Evolutionary conservation across 371 early-diverging fungal species (phyloP).

Genomic region (Enterocytospora artemiae): DNA sequence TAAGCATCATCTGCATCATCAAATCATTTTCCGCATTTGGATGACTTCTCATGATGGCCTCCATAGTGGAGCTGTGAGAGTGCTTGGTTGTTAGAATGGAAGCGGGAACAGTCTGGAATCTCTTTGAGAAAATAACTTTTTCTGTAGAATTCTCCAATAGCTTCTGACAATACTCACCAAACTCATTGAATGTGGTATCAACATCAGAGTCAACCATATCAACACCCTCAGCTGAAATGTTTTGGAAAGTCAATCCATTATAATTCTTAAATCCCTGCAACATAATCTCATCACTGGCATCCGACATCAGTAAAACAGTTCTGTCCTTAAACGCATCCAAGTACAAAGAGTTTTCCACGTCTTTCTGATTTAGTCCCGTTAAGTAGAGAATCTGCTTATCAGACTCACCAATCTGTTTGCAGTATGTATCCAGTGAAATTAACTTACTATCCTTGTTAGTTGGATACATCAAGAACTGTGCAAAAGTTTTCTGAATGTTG

Average conservation of each 20-base stretch:
- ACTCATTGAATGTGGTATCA: slow-evolving; percentile 64
- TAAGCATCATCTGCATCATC: slow-evolving; percentile 64
- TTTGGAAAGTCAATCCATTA: slow-evolving; percentile 68
- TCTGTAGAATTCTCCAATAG: slow-evolving; percentile 64
- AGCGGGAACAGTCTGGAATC: slow-evolving; percentile 81
- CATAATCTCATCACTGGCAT: slow-evolving; percentile 80
- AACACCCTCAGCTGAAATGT: slow-evolving; percentile 70
- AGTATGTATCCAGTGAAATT: slow-evolving; percentile 71
- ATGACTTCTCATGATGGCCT: slow-evolving; percentile 86
- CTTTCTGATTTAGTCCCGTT: slow-evolving; percentile 65
- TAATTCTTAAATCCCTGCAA: slow-evolving; percentile 69
- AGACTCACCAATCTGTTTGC: slow-evolving; percentile 69
- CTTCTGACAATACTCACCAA: slow-evolving; percentile 63
- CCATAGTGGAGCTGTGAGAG: slow-evolving; percentile 72
- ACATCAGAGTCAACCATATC: slow-evolving; percentile 63
- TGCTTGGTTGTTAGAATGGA: slow-evolving; percentile 65
- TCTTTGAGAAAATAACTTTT: slow-evolving; percentile 71
- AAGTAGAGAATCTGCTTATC: slow-evolving; percentile 76
- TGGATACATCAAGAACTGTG: slow-evolving; percentile 74
- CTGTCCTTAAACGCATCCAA: slow-evolving; percentile 73
- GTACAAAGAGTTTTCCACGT: slow-evolving; percentile 69
- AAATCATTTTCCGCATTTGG: slow-evolving; percentile 65
- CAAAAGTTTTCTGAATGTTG: slow-evolving; percentile 67
- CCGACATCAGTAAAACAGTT: slow-evolving; percentile 74
- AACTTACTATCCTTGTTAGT: slow-evolving; percentile 77